A percentile compares a stretch with the other conserved stretches of the same genome.
Evolutionary conservation across 2,329 filamentous ascomycete genomes (phyloP).

Genomic region (Penicillium sp.): DNA sequence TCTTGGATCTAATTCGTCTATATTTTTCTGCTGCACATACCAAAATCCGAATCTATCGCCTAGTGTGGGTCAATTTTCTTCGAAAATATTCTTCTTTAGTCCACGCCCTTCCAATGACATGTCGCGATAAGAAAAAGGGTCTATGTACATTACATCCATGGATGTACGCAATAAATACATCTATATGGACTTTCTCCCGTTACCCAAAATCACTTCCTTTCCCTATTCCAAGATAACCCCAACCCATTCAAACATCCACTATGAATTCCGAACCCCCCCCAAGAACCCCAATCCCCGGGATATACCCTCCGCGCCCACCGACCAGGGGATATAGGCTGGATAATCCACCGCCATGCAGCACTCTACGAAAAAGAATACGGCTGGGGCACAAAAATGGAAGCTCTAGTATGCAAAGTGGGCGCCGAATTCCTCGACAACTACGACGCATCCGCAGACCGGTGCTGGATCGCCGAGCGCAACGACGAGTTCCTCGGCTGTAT

Average conservation of each 20-base stretch:
- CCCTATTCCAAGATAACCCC: background rate
- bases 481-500: constrained; percentile 17
- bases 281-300: background rate
- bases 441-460: constrained; percentile 17
- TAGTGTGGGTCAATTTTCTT: background rate
- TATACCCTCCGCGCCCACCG: constrained; percentile 17
- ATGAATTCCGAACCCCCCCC: background rate
- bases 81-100: background rate
- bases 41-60: background rate
- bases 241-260: background rate
- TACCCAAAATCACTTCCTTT: background rate
- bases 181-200: background rate
- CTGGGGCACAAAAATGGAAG: constrained; percentile 17
- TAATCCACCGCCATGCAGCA: constrained; percentile 19
- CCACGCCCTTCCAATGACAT: constrained; percentile 5
- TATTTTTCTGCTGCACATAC: background rate
- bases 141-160: too few species aligned
- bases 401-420: constrained; percentile 14
- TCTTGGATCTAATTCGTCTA: background rate
- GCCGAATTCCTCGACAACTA: constrained; percentile 20
- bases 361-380: constrained; percentile 20
- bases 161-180: background rate
- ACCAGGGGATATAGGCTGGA: constrained; percentile 21
- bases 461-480: constrained; percentile 23
- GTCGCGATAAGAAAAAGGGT: background rate